Percentiles rank a stretch among this genome's conserved stretches.
These are phyloP conservation scores for Apiospora hydei DNA, from an alignment of 2,329 filamentous ascomycete species.

Conservation along the genomic window DNA sequence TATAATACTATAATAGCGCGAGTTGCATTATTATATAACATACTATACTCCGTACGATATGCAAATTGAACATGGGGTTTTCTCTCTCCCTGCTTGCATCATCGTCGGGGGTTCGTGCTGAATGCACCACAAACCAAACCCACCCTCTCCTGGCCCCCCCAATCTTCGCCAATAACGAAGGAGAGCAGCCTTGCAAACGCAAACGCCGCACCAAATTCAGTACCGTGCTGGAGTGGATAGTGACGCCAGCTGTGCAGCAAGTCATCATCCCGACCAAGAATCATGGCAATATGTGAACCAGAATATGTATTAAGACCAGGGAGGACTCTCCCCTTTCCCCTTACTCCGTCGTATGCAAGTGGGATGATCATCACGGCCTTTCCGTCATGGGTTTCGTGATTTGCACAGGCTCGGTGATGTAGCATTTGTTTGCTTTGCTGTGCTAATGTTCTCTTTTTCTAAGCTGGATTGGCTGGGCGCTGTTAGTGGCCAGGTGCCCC, in stretches of 20 bases:
- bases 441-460: no score
- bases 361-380: slow-evolving; percentile 14
- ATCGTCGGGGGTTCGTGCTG: background rate
- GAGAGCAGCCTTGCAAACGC: no score
- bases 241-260: background rate
- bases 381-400: slow-evolving; percentile 18
- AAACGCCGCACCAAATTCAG: background rate
- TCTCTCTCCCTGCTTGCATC: background rate
- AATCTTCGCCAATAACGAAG: background rate
- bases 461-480: no score
- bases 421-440: background rate
- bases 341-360: slow-evolving; percentile 6
- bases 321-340: background rate
- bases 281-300: background rate
- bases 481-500: background rate
- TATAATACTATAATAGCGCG: background rate
- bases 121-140: background rate
- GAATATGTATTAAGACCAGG: background rate
- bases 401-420: background rate
- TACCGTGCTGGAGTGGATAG: background rate
- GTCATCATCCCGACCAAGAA: background rate
- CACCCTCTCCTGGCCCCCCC: background rate
- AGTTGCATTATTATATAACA: background rate
- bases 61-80: background rate
- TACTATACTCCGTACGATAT: background rate